phyloP scores from a whole-genome alignment of 257 asterid genomes.

The Solanum gracilifrons region DNA sequence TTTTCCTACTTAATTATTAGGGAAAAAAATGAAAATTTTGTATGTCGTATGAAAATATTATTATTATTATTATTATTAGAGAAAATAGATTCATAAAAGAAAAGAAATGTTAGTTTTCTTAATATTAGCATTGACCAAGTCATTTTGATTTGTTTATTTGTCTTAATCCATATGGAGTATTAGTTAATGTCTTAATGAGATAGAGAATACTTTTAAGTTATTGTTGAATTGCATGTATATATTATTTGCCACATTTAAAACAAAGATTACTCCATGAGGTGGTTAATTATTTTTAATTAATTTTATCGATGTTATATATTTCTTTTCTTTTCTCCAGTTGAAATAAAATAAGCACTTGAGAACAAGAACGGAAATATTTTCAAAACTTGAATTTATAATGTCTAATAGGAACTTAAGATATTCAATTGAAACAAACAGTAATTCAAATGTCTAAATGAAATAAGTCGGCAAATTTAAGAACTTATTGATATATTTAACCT shows the following conservation, averaged over 20 bases:
- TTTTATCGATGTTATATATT: neutral
- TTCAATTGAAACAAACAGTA: no score
- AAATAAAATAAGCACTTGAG: neutral
- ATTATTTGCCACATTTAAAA: neutral
- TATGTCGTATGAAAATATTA: neutral
- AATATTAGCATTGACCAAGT: neutral
- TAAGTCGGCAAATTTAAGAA: no score
- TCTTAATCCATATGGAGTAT: neutral
- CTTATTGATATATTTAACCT: no score
- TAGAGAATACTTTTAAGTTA: neutral
- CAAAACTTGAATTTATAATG: no score
- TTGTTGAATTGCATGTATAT: neutral
- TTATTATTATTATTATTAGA: no score
- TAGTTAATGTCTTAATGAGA: neutral
- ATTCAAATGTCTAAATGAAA: no score
- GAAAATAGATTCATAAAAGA: no score
- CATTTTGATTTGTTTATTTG: neutral
- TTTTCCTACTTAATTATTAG: no score
- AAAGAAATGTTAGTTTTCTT: neutral
- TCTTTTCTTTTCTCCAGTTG: neutral
- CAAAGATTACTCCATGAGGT: neutral
- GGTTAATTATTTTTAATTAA: neutral
- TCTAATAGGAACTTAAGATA: neutral
- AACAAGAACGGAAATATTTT: no score
- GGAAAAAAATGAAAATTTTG: neutral